Base-by-base conservation (phyloP, 768 basidiomycete genomes). In the Saitozyma podzolica region DNA sequence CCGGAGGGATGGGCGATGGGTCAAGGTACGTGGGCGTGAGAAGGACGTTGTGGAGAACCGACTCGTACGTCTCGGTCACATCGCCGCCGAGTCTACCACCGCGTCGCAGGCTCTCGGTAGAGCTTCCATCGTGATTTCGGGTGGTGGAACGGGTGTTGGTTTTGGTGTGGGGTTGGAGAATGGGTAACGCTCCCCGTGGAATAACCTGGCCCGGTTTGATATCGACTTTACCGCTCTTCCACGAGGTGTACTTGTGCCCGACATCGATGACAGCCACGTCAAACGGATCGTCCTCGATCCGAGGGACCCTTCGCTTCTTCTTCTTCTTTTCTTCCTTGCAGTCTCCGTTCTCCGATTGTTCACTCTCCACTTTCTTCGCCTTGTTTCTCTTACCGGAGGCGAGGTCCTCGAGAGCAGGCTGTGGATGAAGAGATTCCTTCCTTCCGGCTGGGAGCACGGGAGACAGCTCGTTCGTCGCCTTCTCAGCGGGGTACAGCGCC, bases 151-250 rank as follows among this genome's bases (percentile, higher is more conserved):
- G 29, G 29, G 29, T 2, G 29, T 29, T 29, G 29, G 29, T 2
- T 29, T 29, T 29, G 29, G 29, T 5, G 29, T 29, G 29, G 29
- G 29, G 29, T 2, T 29, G 29, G 29, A 29, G 29, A 5, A 29
- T 29, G 29, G 29, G 29, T 5, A 29, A 29, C 29, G 29, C 29
- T 29, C 29, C 29, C 29, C 58, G 48, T 37, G 74, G 71, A 8
- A 75, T 61, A 5, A 72, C 56, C 54, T 72, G 53, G 9, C 74
- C 74, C 54, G 74, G 74, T 29, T 66, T 56, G 50, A 75, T 61
- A 47, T 70, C 70, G 20, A 75, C 72, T 55, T 70, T 67, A 39
- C 72, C 74, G 6, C 71, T 69, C 64, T 73, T 57, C 72, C 75
- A 76, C 39, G 67, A 69, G 17, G 73, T 61, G 51, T 76, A 75